A percentile compares a stretch with the other conserved stretches of the same genome.
These are phyloP conservation scores for Trichosanthes truncata DNA, from an alignment of 306 rosid genomes.

Conservation along the genomic window DNA sequence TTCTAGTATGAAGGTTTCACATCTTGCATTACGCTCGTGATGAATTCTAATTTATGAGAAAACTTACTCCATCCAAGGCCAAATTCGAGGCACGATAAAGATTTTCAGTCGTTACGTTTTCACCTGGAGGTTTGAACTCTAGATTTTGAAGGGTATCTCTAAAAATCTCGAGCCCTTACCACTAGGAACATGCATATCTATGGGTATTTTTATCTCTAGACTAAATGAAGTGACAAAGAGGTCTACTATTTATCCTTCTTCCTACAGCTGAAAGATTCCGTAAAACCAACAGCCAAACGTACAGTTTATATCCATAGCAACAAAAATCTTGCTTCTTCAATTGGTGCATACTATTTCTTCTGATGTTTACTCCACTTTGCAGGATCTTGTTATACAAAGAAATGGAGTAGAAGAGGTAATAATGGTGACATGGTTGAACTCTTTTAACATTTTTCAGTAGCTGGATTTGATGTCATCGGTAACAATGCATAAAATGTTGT, in stretches of 20 bases:
- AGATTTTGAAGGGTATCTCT: no score
- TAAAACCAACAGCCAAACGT: neutral
- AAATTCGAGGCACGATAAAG: neutral
- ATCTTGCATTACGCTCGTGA: neutral
- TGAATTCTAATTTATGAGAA: neutral
- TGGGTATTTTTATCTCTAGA: neutral
- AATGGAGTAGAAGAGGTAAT: slow-evolving; percentile 59
- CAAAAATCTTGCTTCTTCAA: neutral
- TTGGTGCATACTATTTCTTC: neutral
- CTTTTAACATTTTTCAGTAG: neutral
- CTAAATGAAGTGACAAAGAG: neutral
- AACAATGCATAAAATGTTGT: neutral
- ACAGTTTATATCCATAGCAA: neutral
- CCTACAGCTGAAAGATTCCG: neutral
- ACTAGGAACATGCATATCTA: neutral
- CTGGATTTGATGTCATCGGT: neutral
- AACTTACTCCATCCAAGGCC: neutral
- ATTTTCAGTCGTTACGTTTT: neutral
- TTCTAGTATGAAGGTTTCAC: neutral
- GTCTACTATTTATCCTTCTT: neutral
- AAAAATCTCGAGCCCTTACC: neutral
- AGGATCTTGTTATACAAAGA: slow-evolving; percentile 44
- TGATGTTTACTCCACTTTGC: slow-evolving; percentile 12
- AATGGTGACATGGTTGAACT: neutral
- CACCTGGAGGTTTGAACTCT: neutral